These are phyloP conservation scores for Pilaira anomala DNA, from an alignment of 192 early-diverging fungal genomes.

Conservation along the genomic window DNA sequence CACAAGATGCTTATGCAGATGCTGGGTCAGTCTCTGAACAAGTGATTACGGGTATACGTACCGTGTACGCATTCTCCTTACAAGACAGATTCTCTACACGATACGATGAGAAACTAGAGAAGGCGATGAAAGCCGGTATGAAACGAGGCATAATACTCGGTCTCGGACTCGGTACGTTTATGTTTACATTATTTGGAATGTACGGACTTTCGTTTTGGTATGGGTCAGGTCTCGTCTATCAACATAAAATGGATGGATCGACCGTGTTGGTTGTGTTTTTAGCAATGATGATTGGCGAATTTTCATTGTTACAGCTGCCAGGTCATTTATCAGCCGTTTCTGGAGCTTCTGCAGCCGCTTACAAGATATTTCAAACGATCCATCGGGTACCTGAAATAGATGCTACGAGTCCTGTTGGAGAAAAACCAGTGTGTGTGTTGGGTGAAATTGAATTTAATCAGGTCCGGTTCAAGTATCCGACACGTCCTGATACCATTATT, in stretches of 20 bases:
- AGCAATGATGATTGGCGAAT: conserved; percentile 70
- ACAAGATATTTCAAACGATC: conserved; percentile 74
- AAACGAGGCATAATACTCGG: conserved; percentile 59
- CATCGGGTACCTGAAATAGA: conserved; percentile 63
- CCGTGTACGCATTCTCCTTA: conserved; percentile 79
- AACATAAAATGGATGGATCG: conserved; percentile 39
- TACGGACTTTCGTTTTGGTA: conserved; percentile 85
- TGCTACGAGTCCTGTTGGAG: conserved; percentile 52
- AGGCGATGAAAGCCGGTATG: conserved; percentile 62
- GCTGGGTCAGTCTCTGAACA: conserved; percentile 86
- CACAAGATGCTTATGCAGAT: conserved; percentile 65
- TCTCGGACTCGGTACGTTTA: conserved; percentile 66
- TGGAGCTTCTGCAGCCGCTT: conserved; percentile 76
- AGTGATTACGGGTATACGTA: conserved; percentile 75
- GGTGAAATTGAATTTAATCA: conserved; percentile 74
- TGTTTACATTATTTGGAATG: conserved; percentile 65
- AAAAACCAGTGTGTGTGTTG: conserved; percentile 42
- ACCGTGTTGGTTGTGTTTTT: conserved; percentile 82
- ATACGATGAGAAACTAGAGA: conserved; percentile 57
- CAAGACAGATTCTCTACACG: conserved; percentile 63
- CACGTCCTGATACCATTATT: conserved; percentile 75
- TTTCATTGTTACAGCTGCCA: conserved; percentile 63
- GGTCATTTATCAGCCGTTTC: conserved; percentile 70
- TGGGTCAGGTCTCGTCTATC: conserved; percentile 55
- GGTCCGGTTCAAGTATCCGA: conserved; percentile 83